Evolutionary conservation across 2,329 filamentous ascomycete genomes (phyloP).

Genomic region (Penicillium sp.): DNA sequence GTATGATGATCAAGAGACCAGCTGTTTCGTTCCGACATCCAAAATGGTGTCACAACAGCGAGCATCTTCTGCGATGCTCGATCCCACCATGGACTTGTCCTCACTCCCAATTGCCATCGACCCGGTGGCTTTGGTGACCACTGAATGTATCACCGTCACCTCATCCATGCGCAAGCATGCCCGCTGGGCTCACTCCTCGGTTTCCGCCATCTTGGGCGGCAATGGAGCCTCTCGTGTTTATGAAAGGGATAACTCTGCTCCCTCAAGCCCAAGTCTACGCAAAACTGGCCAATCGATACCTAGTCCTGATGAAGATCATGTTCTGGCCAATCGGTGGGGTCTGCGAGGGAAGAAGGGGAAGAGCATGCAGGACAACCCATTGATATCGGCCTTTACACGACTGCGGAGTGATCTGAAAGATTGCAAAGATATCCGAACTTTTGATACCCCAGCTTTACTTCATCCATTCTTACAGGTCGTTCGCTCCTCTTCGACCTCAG

Average conservation of each 20-base stretch:
- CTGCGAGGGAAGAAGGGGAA: conserved; percentile 91
- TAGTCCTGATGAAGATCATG: conserved; percentile 42
- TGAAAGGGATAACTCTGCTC: conserved; percentile 45
- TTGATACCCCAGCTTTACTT: conserved; percentile 85
- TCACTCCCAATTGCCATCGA: conserved; percentile 77
- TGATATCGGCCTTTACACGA: conserved; percentile 92
- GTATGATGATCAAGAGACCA: conserved; percentile 26
- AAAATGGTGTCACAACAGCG: conserved; percentile 25
- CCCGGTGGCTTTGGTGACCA: conserved; percentile 88
- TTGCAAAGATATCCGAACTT: conserved; percentile 83
- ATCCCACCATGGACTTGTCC: conserved; percentile 34
- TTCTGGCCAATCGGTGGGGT: conserved; percentile 81
- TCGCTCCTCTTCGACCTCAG: conserved; percentile 91
- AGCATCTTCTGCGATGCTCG: conserved; percentile 25
- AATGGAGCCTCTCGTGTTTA: conserved; percentile 50
- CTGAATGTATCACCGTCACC: conserved; percentile 97
- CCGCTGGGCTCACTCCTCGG: conserved; percentile 91
- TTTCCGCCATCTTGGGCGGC: conserved; percentile 90
- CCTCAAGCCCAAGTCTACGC: conserved; percentile 37
- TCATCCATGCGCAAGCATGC: conserved; percentile 98
- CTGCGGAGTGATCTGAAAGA: conserved; percentile 82
- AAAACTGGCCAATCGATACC: conserved; percentile 25
- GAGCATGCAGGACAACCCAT: conserved; percentile 94
- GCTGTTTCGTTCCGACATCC: conserved; percentile 26
- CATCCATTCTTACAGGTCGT: conserved; percentile 97